phyloP scores from a whole-genome alignment of 108 stramenopile genomes.

The Nannochloropsis oceanica region DNA sequence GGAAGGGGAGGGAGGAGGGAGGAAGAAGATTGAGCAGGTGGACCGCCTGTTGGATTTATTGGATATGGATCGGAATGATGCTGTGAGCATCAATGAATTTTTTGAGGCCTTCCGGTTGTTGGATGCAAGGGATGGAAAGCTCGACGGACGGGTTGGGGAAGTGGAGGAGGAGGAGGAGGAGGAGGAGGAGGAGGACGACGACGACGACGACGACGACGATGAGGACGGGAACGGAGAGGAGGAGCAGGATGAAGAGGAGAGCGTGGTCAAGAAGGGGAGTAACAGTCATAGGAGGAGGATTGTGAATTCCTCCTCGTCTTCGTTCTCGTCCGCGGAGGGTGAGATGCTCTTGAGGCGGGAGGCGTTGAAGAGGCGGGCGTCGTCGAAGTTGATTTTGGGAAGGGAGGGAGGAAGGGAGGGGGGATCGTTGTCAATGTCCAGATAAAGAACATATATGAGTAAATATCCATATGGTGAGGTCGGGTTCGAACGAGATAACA shows the following conservation, averaged over 20 bases:
- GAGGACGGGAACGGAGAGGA: background rate
- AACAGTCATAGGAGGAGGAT: too few species aligned
- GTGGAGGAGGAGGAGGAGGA: background rate
- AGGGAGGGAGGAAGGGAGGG: background rate
- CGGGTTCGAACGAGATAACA: too few species aligned
- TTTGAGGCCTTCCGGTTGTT: conserved; percentile 33
- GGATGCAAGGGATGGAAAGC: conserved; percentile 4
- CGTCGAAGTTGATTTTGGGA: background rate
- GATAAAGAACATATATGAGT: too few species aligned
- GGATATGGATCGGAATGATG: conserved; percentile 35
- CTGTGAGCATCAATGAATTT: conserved; percentile 41
- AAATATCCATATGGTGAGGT: too few species aligned
- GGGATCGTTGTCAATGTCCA: too few species aligned
- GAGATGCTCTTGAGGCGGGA: background rate
- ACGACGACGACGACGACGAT: background rate
- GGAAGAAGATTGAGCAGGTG: conserved; percentile 29
- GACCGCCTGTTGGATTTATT: conserved; percentile 31
- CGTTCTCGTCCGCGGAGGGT: too few species aligned
- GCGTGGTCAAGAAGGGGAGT: too few species aligned
- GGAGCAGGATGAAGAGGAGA: too few species aligned
- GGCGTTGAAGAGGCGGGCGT: background rate
- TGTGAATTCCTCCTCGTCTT: too few species aligned
- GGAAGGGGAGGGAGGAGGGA: background rate
- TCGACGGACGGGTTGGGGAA: background rate
- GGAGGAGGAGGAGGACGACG: background rate